Percentiles rank a stretch among this genome's conserved stretches.
phyloP scores from a whole-genome alignment of 1,139 yeast species.

The Spencermartinsiella ligniputridi region DNA sequence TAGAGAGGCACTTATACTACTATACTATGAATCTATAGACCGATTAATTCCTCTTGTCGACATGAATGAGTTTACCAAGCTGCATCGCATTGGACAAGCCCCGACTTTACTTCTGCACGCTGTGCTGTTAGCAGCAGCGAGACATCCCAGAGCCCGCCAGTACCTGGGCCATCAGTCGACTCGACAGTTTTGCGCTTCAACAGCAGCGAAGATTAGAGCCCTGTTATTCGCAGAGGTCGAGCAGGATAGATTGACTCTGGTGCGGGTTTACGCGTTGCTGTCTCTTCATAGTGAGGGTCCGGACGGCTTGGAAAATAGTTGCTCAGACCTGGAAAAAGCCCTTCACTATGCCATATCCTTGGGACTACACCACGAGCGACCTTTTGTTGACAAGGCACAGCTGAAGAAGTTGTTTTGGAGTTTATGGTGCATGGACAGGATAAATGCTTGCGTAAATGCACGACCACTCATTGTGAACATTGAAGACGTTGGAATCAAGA shows the following conservation, averaged over 20 bases:
- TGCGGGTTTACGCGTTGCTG: constrained; percentile 31
- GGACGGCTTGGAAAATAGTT: constrained; percentile 39
- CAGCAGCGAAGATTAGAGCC: constrained; percentile 38
- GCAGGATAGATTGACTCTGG: constrained; percentile 38
- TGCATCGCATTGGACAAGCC: constrained; percentile 35
- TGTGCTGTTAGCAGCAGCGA: constrained; percentile 38
- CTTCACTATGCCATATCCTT: constrained; percentile 38
- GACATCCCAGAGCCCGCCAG: constrained; percentile 37
- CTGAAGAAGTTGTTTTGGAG: constrained; percentile 40
- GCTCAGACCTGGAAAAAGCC: constrained; percentile 38
- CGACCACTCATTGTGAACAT: constrained; percentile 37
- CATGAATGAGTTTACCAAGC: constrained; percentile 34
- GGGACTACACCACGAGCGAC: constrained; percentile 38
- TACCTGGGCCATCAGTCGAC: constrained; percentile 31
- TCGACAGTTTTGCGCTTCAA: constrained; percentile 33
- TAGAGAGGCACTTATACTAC: constrained; percentile 33
- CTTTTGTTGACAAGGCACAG: constrained; percentile 32
- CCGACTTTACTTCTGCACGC: constrained; percentile 40
- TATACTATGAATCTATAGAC: constrained; percentile 38
- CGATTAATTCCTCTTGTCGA: constrained; percentile 38
- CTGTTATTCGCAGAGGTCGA: constrained; percentile 42
- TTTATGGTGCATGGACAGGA: constrained; percentile 39
- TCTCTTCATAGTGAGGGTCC: constrained; percentile 35
- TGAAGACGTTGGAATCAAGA: constrained; percentile 37
- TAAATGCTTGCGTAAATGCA: constrained; percentile 39